Evolutionary conservation across 2,329 filamentous ascomycete species (phyloP).

Genomic region (Neonectria coccinea): DNA sequence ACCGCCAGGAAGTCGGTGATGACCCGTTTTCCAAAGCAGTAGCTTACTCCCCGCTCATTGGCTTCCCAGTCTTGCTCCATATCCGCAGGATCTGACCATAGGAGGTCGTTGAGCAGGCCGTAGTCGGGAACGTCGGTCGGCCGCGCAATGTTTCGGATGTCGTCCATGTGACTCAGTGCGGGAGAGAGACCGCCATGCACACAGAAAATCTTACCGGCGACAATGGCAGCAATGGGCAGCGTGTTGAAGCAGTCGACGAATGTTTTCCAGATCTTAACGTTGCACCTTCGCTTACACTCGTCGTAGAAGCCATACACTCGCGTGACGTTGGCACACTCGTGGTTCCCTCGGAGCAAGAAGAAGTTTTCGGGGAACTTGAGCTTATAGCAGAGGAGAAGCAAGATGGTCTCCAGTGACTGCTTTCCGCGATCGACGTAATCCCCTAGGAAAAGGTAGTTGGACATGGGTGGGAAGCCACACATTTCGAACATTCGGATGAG

Average conservation of each 20-base stretch:
- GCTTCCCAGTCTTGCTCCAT: conserved; percentile 99
- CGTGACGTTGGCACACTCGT: conserved; percentile 99
- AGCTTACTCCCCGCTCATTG: conserved; percentile 96
- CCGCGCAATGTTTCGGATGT: conserved; percentile 94
- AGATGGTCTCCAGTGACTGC: conserved; percentile 98
- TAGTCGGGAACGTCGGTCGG: conserved; percentile 98
- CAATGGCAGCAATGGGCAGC: conserved; percentile 95
- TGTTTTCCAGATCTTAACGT: conserved; percentile 99
- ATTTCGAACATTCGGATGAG: conserved; percentile 97
- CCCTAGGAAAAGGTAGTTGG: conserved; percentile 99
- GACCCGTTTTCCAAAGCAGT: conserved; percentile 98
- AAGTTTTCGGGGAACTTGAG: conserved; percentile 99
- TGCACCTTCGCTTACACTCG: conserved; percentile 98
- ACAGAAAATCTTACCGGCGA: conserved; percentile 97
- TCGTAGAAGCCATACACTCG: conserved; percentile 99
- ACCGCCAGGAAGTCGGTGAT: conserved; percentile 95
- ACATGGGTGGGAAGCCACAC: conserved; percentile 96
- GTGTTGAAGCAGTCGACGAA: conserved; percentile 99
- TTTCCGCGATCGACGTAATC: conserved; percentile 99
- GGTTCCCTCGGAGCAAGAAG: conserved; percentile 97
- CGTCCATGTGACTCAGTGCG: conserved; percentile 94
- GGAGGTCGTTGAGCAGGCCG: conserved; percentile 90
- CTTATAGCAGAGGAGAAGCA: conserved; percentile 96
- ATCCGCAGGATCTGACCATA: conserved; percentile 98
- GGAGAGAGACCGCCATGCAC: conserved; percentile 96